Evolutionary conservation across 176 grass and related monocot genomes (phyloP).

Genomic region (Triticum dicoccoides): DNA sequence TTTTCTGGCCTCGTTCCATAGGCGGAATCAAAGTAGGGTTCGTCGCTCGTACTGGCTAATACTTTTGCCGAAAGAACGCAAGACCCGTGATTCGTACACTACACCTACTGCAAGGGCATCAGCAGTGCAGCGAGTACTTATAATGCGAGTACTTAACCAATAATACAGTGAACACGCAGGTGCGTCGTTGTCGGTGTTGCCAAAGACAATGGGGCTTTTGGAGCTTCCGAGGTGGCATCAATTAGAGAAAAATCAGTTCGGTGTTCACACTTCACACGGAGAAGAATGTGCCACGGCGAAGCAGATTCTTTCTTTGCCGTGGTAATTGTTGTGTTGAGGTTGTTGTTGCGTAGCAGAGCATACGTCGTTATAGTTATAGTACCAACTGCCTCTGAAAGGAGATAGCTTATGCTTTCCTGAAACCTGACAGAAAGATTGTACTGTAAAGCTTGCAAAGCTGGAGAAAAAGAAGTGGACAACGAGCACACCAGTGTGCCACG

Average conservation of each 20-base stretch:
- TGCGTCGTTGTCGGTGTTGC: neutral
- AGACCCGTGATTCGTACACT: constrained; percentile 29
- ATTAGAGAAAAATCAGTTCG: neutral
- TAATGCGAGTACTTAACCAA: neutral
- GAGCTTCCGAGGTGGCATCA: neutral
- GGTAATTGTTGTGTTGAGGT: neutral
- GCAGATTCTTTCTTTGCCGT: neutral
- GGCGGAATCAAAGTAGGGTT: constrained; percentile 30
- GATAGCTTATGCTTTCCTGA: neutral
- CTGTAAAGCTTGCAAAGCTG: constrained; percentile 36
- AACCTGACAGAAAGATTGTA: constrained; percentile 27
- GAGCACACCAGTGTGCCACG: neutral
- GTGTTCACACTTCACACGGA: neutral
- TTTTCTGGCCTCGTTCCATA: neutral
- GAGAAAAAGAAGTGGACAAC: constrained; percentile 21
- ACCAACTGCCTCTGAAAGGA: neutral
- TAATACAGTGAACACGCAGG: neutral
- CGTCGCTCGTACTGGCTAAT: neutral
- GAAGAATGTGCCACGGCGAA: neutral
- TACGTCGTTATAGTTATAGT: neutral
- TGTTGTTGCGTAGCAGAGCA: neutral
- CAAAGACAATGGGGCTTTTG: neutral
- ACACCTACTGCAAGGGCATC: constrained; percentile 12
- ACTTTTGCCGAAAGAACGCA: constrained; percentile 24
- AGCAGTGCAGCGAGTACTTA: neutral